These are phyloP conservation scores for Saturnispora gosingensis DNA, from an alignment of 805 yeast species.

Conservation along the genomic window DNA sequence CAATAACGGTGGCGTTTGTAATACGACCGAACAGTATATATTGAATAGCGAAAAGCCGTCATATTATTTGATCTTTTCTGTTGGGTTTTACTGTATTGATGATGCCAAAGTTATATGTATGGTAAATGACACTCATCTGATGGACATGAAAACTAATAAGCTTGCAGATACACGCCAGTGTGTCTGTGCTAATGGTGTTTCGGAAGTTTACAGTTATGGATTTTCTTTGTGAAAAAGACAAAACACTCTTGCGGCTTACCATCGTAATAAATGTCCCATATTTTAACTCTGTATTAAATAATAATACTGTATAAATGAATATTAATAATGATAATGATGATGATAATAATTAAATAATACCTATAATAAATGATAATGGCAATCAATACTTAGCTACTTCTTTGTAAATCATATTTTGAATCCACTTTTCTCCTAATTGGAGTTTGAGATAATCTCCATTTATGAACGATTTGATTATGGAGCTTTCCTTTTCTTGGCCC, in stretches of 20 bases:
- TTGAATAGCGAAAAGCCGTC: neutral
- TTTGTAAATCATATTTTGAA: neutral
- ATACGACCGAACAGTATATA: neutral
- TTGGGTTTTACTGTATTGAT: constrained; percentile 1
- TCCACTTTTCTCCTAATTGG: neutral
- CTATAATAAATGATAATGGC: no score
- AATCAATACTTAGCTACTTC: neutral
- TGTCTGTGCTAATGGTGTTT: constrained; percentile 10
- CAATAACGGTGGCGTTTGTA: neutral
- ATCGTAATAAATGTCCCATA: neutral
- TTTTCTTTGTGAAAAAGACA: neutral
- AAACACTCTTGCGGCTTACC: neutral
- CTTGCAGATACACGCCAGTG: constrained; percentile 1
- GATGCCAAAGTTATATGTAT: constrained; percentile 9
- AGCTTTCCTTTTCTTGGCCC: neutral
- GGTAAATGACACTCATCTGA: constrained; percentile 8
- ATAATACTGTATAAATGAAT: neutral
- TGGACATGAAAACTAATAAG: constrained; percentile 7
- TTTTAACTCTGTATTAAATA: neutral
- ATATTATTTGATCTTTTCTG: constrained; percentile 1
- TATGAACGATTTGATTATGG: constrained; percentile 6
- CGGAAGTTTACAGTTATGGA: constrained; percentile 9
- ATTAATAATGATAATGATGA: neutral
- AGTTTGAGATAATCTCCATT: constrained; percentile 3
- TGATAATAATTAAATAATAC: no score